Evolutionary conservation across 257 asterid species (phyloP), one percentile per base, ranked within the genome.

Genomic region (Lantana camara): DNA sequence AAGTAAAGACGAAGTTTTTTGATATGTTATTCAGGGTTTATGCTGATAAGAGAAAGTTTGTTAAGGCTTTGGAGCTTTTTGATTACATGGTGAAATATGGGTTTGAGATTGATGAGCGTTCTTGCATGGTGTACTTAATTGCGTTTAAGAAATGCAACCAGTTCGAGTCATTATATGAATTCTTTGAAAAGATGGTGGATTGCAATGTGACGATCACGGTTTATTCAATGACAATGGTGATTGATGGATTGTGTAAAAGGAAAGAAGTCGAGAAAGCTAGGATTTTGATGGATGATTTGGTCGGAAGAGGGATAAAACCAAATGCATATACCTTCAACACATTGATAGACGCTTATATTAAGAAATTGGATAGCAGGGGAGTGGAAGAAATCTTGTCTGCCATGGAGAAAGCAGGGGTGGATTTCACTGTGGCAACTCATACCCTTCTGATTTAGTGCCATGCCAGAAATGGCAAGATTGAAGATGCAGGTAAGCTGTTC

Each of bases 41-140:
- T 35, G 77, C 75, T 15, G 86, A 83, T 40, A 73, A 58, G 49
- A 13, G 77, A 24, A 77, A 58, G 60, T 73, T 80, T 19, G 75
- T 67, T 4, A 83, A 69, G 79, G 82, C 64, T 40, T 57, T 80
- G 61, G 79, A 67, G 77, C 75, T 80, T 47, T 83, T 83, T 46
- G 81, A 75, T 63, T 68, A 75, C 35, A 80, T 83, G 84, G 74
- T 71, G 60, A 68, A 38, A 12, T 79, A 67, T 58, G 90, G 81
- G 60, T 64, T 80, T 38, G 79, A 30, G 44, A 78, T 90, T 32
- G 97, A 87, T 51, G 92, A 88, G 46, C 86, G 90, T 44, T 81
- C 99, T 71, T 90, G 97, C 63, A 84, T 84, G 92, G 93, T 79
- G 68, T 85, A 76, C 70, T 74, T 94, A 76, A 53, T 83, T 67